Percentiles rank a stretch among this genome's conserved stretches.
phyloP scores from a whole-genome alignment of 305 asterid genomes.

The Fraxinus dipetala region DNA sequence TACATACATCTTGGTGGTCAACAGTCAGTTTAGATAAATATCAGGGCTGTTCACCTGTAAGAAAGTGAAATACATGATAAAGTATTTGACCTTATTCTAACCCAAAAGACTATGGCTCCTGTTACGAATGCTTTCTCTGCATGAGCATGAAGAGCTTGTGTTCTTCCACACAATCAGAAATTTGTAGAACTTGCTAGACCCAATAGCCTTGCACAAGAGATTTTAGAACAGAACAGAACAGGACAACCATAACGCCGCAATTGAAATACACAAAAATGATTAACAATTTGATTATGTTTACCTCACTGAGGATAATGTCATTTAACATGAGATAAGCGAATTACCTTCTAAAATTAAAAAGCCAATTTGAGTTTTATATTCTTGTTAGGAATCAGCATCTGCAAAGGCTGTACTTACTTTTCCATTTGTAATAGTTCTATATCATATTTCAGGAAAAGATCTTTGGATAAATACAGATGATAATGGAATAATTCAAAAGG shows the following conservation, averaged over 20 bases:
- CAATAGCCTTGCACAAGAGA: background rate
- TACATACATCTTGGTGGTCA: background rate
- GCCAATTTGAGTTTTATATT: background rate
- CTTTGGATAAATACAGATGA: background rate
- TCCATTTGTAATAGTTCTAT: background rate
- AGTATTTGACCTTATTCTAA: background rate
- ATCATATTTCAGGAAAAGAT: background rate
- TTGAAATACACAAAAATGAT: background rate
- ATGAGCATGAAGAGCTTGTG: background rate
- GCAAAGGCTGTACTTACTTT: background rate
- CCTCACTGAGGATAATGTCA: background rate
- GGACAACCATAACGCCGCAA: background rate
- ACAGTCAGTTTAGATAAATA: background rate
- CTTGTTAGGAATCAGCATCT: background rate
- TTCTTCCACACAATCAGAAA: background rate
- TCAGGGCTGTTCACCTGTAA: background rate
- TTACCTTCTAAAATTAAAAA: background rate
- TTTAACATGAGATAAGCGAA: background rate
- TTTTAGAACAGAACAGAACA: constrained; percentile 2
- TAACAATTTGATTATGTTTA: background rate
- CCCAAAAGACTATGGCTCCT: background rate
- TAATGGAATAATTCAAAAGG: background rate
- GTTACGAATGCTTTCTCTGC: background rate
- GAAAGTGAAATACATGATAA: background rate
- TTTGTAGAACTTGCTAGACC: background rate